Base-by-base conservation (phyloP, 164 flowering plant genomes). In the Aristolochia contorta region DNA sequence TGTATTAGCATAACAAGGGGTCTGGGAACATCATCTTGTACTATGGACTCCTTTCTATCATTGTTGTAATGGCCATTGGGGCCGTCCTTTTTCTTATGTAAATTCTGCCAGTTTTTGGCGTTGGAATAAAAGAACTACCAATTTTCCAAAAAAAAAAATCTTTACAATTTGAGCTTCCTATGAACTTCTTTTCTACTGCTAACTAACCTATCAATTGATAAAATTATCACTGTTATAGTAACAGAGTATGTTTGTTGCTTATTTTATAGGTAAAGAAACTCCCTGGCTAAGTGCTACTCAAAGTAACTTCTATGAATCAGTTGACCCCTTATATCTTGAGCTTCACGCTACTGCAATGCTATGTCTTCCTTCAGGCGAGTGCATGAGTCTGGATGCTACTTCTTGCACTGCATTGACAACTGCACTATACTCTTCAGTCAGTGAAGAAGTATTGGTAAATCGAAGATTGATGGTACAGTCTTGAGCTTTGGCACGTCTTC, bases 281-380 rank as follows among this genome's bases (percentile, higher is more conserved):
- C 81, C 84, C 32, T 93, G 99, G 99, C 61, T 86, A 74, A 69
- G 67, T 69, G 72, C 66, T 18, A 30, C 61, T 65, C 80, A 84
- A 69, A 84, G 84, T 67, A 61, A 56, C 60, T n/a, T 69, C 12
- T 69, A 67, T 64, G 85, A 80, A 68, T 69, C 82, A 16, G 37
- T 22, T 20, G 85, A 79, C 46, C 77, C 78, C 54, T 30, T 80
- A 33, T 86, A 74, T 71, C 81, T 94, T 67, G 96, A 94, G 69
- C 69, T 94, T 77, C 96, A 83, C 78, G 93, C 96, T 55, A 85
- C 93, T 47, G 84, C 92, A 54, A 78, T 85, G 73, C 83, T 94
- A 20, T 84, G 89, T 69, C 71, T 84, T 52, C 91, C 96, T 68
- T 82, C 96, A 69, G 99, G 97, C 61, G 95, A 89, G 74, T 84